These are phyloP conservation scores for Kwoniella pini DNA, from an alignment of 768 basidiomycete species.

Conservation along the genomic window DNA sequence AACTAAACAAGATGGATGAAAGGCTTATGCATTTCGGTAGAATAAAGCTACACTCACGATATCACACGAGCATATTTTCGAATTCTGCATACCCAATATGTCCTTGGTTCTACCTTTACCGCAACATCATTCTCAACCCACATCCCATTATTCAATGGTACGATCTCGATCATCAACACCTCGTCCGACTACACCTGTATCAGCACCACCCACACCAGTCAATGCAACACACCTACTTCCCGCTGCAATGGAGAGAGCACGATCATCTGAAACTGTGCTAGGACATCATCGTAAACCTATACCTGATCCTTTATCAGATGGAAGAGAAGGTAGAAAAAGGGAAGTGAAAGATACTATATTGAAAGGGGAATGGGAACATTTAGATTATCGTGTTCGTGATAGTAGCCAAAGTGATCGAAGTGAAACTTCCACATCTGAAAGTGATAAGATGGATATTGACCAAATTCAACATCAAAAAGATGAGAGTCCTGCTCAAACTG, in stretches of 20 bases:
- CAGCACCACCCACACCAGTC: conserved; percentile 47
- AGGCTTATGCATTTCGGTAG: too few relatives aligned
- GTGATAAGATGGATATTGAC: conserved; percentile 41
- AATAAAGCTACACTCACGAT: too few relatives aligned
- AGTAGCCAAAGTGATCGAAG: neutral
- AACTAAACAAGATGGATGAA: too few relatives aligned
- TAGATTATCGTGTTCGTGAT: neutral
- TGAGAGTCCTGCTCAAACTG: conserved; percentile 6
- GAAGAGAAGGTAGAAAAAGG: conserved; percentile 25
- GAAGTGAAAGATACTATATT: conserved; percentile 41
- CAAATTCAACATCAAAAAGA: conserved; percentile 3
- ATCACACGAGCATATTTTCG: too few relatives aligned
- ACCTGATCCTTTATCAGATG: neutral
- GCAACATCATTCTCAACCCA: conserved; percentile 10
- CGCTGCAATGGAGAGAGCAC: conserved; percentile 42
- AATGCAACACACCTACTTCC: conserved; percentile 36
- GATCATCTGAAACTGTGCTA: conserved; percentile 37
- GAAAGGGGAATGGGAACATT: conserved; percentile 26
- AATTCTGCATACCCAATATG: conserved; percentile 5
- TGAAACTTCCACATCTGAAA: neutral
- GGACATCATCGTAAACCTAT: conserved; percentile 5
- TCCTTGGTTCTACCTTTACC: conserved; percentile 22
- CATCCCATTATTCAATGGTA: conserved; percentile 14
- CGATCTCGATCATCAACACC: conserved; percentile 24
- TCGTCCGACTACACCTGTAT: conserved; percentile 29